A percentile compares a stretch with the other conserved stretches of the same genome.
These are phyloP conservation scores for Corylus americana DNA, from an alignment of 306 rosid species.

Conservation along the genomic window DNA sequence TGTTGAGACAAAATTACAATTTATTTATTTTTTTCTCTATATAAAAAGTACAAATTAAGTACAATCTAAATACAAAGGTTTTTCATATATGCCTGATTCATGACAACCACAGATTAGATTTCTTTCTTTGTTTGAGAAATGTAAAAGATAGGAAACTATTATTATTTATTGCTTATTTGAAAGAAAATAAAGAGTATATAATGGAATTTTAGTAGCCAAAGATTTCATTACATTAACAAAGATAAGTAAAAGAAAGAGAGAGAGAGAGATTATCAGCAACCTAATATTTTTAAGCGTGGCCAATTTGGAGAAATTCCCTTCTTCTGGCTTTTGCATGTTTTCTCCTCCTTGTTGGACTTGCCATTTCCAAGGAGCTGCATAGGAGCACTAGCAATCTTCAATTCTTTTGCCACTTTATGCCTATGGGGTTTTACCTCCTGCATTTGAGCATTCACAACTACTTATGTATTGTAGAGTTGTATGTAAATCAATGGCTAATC, in stretches of 20 bases:
- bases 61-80: too few species aligned
- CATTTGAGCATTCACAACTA: too few species aligned
- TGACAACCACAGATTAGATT: too few species aligned
- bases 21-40: too few species aligned
- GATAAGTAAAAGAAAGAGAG: background rate
- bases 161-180: background rate
- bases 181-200: background rate
- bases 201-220: background rate
- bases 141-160: background rate
- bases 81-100: too few species aligned
- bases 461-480: too few species aligned
- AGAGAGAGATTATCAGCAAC: constrained; percentile 39
- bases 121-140: background rate
- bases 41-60: too few species aligned
- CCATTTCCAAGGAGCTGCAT: constrained; percentile 39
- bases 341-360: constrained; percentile 40
- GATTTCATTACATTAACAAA: background rate
- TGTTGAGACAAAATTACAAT: too few species aligned
- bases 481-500: too few species aligned
- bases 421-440: constrained; percentile 43
- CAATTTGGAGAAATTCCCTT: constrained; percentile 49
- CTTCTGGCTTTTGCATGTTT: constrained; percentile 44
- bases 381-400: constrained; percentile 25
- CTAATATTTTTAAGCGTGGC: constrained; percentile 62
- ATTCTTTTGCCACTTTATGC: constrained; percentile 10